Percentiles rank a stretch among this genome's conserved stretches.
phyloP scores from a whole-genome alignment of 495 filamentous ascomycete genomes.

The Penicillium mononematosum region DNA sequence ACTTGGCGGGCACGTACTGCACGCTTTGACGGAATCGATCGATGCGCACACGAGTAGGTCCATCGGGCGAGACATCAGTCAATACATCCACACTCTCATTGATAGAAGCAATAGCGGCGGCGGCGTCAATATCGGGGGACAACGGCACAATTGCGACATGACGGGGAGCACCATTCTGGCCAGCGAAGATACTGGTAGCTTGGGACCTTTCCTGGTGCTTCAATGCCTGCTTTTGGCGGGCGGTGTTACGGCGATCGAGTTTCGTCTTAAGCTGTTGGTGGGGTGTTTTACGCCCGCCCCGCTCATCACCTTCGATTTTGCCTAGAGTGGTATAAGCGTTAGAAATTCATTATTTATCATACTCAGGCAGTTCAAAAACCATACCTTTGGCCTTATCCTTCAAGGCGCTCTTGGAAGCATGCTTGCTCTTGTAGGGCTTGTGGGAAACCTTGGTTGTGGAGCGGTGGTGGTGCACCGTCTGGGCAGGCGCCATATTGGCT shows the following conservation, averaged over 20 bases:
- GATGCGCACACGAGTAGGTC: constrained; percentile 62
- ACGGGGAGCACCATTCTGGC: constrained; percentile 80
- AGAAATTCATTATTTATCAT: constrained; percentile 58
- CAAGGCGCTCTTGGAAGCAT: constrained; percentile 82
- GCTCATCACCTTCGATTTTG: constrained; percentile 59
- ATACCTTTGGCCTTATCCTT: constrained; percentile 79
- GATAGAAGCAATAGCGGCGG: constrained; percentile 64
- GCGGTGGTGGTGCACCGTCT: constrained; percentile 76
- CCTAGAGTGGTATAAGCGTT: constrained; percentile 37
- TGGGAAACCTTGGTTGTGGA: constrained; percentile 81
- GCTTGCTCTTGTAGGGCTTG: constrained; percentile 88
- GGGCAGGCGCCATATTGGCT: constrained; percentile 51
- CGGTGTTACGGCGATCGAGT: constrained; percentile 88
- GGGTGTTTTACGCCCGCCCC: constrained; percentile 74
- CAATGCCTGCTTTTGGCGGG: constrained; percentile 75
- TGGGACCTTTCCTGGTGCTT: constrained; percentile 79
- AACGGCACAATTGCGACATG: constrained; percentile 91
- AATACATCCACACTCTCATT: constrained; percentile 78
- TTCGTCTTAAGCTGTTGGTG: constrained; percentile 98
- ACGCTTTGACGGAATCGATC: constrained; percentile 92
- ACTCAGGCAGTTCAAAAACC: not conserved
- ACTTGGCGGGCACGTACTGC: constrained; percentile 70
- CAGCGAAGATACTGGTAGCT: constrained; percentile 74
- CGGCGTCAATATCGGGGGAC: constrained; percentile 64
- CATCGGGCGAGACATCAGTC: constrained; percentile 59